Evolutionary conservation across 2,329 filamentous ascomycete genomes (phyloP).

Genomic region (Claviceps spartinae): DNA sequence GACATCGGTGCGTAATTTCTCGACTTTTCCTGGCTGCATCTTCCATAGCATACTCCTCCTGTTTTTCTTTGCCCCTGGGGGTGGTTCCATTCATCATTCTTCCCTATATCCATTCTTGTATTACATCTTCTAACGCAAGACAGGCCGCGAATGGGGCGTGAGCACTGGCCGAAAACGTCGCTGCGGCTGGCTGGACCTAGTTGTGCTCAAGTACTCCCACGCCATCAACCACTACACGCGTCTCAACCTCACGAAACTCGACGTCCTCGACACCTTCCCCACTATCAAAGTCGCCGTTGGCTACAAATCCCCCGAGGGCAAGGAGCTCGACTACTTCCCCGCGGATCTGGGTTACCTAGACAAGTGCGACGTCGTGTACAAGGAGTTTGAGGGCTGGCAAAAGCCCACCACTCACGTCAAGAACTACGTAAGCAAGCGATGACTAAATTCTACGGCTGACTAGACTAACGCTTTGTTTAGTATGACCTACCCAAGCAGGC

Average conservation of each 20-base stretch:
- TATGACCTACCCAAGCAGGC: slow-evolving; percentile 51
- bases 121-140: background rate
- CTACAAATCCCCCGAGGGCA: background rate
- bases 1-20: slow-evolving; percentile 3
- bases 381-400: slow-evolving; percentile 58
- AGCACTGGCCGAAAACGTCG: slow-evolving; percentile 9
- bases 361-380: slow-evolving; percentile 50
- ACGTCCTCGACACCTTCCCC: slow-evolving; percentile 9
- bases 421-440: slow-evolving; percentile 26
- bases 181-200: slow-evolving; percentile 34
- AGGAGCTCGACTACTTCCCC: slow-evolving; percentile 38
- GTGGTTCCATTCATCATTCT: background rate
- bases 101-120: background rate
- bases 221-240: slow-evolving; percentile 54
- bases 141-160: slow-evolving; percentile 8
- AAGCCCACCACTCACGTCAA: slow-evolving; percentile 45
- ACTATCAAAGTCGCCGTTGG: background rate
- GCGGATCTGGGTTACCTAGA: slow-evolving; percentile 46
- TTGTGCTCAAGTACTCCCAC: slow-evolving; percentile 50
- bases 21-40: no score
- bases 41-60: background rate
- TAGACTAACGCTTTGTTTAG: background rate
- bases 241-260: slow-evolving; percentile 31
- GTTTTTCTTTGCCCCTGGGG: background rate
- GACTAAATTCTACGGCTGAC: background rate